A percentile compares a stretch with the other conserved stretches of the same genome.
These are phyloP conservation scores for Paramecium biaurelia DNA, from an alignment of 73 alveolate species.

Conservation along the genomic window DNA sequence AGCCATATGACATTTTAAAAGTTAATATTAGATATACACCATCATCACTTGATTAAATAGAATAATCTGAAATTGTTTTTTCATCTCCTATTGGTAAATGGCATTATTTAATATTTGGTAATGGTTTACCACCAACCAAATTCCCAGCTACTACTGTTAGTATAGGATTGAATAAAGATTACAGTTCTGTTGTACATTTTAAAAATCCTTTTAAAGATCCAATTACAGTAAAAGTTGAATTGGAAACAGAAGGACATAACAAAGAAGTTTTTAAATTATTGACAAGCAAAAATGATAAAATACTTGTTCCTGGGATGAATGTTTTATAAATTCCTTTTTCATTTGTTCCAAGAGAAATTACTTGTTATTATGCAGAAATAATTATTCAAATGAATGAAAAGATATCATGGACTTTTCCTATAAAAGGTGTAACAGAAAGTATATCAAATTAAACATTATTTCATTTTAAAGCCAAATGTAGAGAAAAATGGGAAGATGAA, in stretches of 20 bases:
- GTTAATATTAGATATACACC: constrained; percentile 92
- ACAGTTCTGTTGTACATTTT: constrained; percentile 91
- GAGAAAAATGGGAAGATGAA: constrained; percentile 57
- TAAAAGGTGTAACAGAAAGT: constrained; percentile 58
- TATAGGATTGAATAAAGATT: constrained; percentile 91
- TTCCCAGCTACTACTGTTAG: constrained; percentile 93
- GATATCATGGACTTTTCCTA: constrained; percentile 61
- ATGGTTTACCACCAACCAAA: constrained; percentile 96
- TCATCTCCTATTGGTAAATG: constrained; percentile 96
- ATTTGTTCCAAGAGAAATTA: constrained; percentile 85
- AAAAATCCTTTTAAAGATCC: constrained; percentile 98
- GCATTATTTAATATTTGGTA: constrained; percentile 95
- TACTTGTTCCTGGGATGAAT: constrained; percentile 90
- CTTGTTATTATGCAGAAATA: constrained; percentile 91
- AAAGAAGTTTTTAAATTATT: constrained; percentile 83
- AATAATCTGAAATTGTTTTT: constrained; percentile 77
- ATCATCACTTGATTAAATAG: constrained; percentile 84
- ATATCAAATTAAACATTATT: neutral
- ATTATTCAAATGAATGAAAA: constrained; percentile 80
- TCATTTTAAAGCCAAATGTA: constrained; percentile 58
- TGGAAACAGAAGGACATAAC: constrained; percentile 83
- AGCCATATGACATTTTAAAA: constrained; percentile 85
- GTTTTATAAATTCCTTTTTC: constrained; percentile 84
- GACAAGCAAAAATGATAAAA: constrained; percentile 83
- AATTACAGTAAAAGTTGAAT: constrained; percentile 67